Evolutionary conservation across 1,284 basidiomycete genomes (phyloP).

Genomic region (Grifola frondosa): DNA sequence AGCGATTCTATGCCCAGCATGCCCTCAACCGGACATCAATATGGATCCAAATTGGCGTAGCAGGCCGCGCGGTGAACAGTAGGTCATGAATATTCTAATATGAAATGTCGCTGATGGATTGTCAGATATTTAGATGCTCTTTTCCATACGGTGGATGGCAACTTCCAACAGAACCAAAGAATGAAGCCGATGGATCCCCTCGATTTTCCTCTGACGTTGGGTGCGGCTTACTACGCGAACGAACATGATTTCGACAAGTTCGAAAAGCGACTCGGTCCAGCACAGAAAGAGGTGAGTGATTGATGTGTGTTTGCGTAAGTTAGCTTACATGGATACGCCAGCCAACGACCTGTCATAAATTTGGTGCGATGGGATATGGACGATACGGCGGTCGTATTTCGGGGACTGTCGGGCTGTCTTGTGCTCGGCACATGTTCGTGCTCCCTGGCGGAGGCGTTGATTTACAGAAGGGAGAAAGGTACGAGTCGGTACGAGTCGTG

Average conservation of each 20-base stretch:
- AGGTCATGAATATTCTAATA: neutral
- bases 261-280: neutral
- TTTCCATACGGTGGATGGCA: constrained; percentile 8
- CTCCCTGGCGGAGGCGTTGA: constrained; percentile 1
- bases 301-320: no score
- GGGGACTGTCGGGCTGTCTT: constrained; percentile 1
- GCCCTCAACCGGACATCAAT: constrained; percentile 22
- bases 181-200: constrained; percentile 9
- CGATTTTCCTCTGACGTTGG: constrained; percentile 7
- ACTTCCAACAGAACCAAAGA: constrained; percentile 14
- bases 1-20: constrained; percentile 12
- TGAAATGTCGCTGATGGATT: neutral
- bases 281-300: constrained; percentile 6
- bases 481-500: no score
- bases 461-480: constrained; percentile 1
- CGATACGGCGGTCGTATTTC: constrained; percentile 2
- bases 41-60: constrained; percentile 17
- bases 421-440: constrained; percentile 7
- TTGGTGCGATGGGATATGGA: constrained; percentile 5
- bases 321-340: neutral
- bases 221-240: constrained; percentile 5
- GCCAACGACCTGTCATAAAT: constrained; percentile 4
- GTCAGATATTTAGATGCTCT: constrained; percentile 11
- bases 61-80: neutral
- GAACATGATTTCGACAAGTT: constrained; percentile 6